Conservation (phyloP, 2,329 filamentous ascomycete species). For the Pseudogymnoascus sp. region DNA sequence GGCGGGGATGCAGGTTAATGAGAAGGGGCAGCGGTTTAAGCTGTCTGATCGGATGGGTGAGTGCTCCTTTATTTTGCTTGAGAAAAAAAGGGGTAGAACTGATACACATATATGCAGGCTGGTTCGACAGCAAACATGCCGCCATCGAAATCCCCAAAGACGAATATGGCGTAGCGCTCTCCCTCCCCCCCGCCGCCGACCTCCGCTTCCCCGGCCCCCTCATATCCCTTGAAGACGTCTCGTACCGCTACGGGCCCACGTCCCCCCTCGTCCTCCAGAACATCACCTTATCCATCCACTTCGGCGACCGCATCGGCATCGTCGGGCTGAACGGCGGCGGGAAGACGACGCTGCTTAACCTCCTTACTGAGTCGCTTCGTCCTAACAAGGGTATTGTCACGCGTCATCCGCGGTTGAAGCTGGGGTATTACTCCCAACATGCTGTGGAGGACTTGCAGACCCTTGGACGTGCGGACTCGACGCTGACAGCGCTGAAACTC, state of each 20-base stretch:
- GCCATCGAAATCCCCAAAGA: conserved; percentile 60
- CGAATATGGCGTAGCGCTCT: conserved; percentile 48
- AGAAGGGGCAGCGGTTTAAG: conserved; percentile 69
- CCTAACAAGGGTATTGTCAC: conserved; percentile 55
- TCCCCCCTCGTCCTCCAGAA: conserved; percentile 47
- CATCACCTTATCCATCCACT: conserved; percentile 59
- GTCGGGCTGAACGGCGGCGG: conserved; percentile 74
- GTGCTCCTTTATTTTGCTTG: not conserved
- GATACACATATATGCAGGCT: not conserved
- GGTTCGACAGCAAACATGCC: conserved; percentile 43
- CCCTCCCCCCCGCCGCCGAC: conserved; percentile 55
- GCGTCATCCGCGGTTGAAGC: conserved; percentile 57
- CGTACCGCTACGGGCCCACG: conserved; percentile 51
- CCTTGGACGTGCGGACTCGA: conserved; percentile 38
- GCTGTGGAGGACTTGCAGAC: conserved; percentile 61
- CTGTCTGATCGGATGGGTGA: conserved; percentile 37
- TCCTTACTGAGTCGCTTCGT: conserved; percentile 53
- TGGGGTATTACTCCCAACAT: conserved; percentile 75
- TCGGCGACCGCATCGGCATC: conserved; percentile 66
- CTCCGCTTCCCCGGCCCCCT: conserved; percentile 68
- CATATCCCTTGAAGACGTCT: conserved; percentile 60
- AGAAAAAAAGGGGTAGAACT: not conserved
- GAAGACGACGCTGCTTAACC: conserved; percentile 68
- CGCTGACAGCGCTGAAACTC: conserved; percentile 57
- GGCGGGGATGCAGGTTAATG: conserved; percentile 66